A percentile compares a stretch with the other conserved stretches of the same genome.
Conservation (phyloP, 768 basidiomycete species). For the Suillus variegatus region DNA sequence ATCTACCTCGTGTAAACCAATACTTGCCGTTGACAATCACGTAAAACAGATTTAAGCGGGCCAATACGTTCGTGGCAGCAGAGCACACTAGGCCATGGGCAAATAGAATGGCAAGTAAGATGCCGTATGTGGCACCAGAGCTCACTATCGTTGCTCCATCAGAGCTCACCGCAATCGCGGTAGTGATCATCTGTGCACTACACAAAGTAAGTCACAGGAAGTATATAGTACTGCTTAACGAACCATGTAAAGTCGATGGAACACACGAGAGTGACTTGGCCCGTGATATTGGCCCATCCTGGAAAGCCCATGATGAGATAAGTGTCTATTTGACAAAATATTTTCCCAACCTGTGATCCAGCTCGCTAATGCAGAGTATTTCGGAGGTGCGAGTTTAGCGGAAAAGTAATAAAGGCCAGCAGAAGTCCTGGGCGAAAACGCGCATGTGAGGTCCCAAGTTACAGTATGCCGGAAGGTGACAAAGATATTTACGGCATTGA, state of each 20-base stretch:
- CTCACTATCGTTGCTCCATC: conserved; percentile 54
- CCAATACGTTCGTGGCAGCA: conserved; percentile 63
- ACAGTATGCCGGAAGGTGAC: background rate
- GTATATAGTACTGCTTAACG: conserved; percentile 12
- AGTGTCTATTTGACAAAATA: background rate
- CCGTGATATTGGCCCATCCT: conserved; percentile 76
- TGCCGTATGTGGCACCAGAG: conserved; percentile 65
- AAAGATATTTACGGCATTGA: conserved; percentile 61
- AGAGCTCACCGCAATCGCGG: conserved; percentile 63
- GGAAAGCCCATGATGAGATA: conserved; percentile 35
- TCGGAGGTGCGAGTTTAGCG: conserved; percentile 66
- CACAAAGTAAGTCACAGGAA: conserved; percentile 1
- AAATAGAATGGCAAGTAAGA: conserved; percentile 62
- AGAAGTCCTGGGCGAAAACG: conserved; percentile 52
- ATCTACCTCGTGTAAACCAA: background rate
- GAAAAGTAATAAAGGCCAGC: conserved; percentile 82
- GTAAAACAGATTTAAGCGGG: conserved; percentile 70
- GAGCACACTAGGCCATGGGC: conserved; percentile 74
- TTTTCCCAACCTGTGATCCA: conserved; percentile 51
- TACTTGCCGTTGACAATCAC: conserved; percentile 61
- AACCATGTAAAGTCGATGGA: conserved; percentile 74
- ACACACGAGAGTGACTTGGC: conserved; percentile 68
- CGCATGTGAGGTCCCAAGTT: background rate
- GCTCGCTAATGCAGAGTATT: conserved; percentile 62
- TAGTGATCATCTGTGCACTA: conserved; percentile 77